Evolutionary conservation across 2,329 filamentous ascomycete genomes (phyloP), one percentile per base, ranked within the genome.

Genomic region (Calycina herbarum): DNA sequence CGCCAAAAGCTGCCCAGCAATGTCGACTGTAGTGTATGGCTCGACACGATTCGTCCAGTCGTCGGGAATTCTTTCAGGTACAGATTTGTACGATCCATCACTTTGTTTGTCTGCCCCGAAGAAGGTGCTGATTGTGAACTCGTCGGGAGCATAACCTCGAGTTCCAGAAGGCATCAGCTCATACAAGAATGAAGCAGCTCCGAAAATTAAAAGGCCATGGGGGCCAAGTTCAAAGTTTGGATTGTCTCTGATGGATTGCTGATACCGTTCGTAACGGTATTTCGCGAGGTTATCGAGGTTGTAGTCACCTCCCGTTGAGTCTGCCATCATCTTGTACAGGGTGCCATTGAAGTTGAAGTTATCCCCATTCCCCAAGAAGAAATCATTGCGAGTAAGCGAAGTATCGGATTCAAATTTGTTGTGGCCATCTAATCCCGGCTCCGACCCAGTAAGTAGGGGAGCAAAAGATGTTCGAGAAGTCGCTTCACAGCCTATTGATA

Each of bases 31-130:
- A 6, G 61, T 64, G 56, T 69, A 72, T 13, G 71, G 71, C 17
- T 58, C 31, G 11, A 70, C 65, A 13, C 71, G 66, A 57, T 69
- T 70, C 61, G 57, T 64, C 69, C 71, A 72, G 48, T 72, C 70
- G 6, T 61, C 74, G 54, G 71, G 68, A 27, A 72, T 71, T 17
- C 64, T 66, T 63, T 71, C 71, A 0, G 48, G 48, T 4, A 54
- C 20, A 5, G 10, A 24, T 24, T 77, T 70, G 72, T 77, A 82
- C 5, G 71, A 75, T 17, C 79, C 79, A 62, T 78, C 76, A 1
- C 62, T 33, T 33, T 79, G 74, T 62, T 79, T 69, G 20, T 75
- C 64, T n/a, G 80, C 78, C 17, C 79, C 79, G 73, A 81, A 82
- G 76, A 72, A 72, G 3, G 68, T 68, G 10, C 67, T 66, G 58